Evolutionary conservation across 768 basidiomycete genomes (phyloP).

Genomic region (Leccinum rimulosum): DNA sequence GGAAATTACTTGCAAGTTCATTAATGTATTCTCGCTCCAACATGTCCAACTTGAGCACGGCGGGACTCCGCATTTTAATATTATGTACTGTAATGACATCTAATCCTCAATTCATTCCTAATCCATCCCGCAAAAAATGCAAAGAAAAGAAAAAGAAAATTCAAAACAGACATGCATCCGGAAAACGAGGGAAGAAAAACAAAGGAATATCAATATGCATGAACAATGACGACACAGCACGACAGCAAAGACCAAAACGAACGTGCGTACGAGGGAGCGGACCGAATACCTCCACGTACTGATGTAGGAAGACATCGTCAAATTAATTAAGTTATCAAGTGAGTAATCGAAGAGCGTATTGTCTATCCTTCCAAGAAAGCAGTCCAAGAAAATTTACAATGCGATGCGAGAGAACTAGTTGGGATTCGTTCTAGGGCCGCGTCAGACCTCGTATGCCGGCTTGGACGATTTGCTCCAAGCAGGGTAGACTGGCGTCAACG

Average conservation of each 20-base stretch:
- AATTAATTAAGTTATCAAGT: neutral
- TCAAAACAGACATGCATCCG: neutral
- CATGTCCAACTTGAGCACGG: neutral
- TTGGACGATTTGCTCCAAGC: neutral
- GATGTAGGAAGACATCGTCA: neutral
- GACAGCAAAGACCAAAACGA: neutral
- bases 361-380: neutral
- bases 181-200: neutral
- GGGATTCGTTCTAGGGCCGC: neutral
- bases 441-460: neutral
- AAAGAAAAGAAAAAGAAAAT: neutral
- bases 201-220: neutral
- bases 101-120: neutral
- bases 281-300: neutral
- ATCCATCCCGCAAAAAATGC: neutral
- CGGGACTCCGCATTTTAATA: neutral
- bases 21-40: neutral
- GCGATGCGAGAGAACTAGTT: neutral
- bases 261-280: neutral
- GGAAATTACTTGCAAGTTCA: neutral
- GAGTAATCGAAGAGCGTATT: neutral
- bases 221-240: neutral
- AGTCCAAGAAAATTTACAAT: neutral
- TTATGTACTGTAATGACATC: neutral
- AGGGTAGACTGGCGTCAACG: neutral